Percentiles rank a stretch among this genome's conserved stretches.
Conservation (phyloP, 2,329 filamentous ascomycete species). For the Aureobasidium sp. region DNA sequence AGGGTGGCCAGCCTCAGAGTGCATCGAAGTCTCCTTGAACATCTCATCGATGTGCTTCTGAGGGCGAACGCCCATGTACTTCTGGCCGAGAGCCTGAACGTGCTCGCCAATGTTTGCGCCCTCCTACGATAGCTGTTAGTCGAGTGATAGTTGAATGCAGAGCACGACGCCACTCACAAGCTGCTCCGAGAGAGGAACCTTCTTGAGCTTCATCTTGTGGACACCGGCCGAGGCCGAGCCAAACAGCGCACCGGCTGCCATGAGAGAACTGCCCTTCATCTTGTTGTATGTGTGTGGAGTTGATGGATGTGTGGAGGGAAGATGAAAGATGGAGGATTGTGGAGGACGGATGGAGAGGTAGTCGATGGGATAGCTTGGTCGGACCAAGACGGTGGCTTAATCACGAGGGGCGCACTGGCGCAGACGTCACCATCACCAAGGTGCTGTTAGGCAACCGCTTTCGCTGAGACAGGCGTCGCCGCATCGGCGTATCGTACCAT, state of each 20-base stretch:
- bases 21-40: slow-evolving; percentile 67
- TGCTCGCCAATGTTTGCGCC: slow-evolving; percentile 74
- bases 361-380: slow-evolving; percentile 7
- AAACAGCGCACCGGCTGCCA: slow-evolving; percentile 72
- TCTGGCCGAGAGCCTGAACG: slow-evolving; percentile 78
- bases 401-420: no score
- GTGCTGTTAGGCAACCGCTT: slow-evolving; percentile 1
- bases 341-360: slow-evolving; percentile 9
- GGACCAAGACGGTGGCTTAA: slow-evolving; percentile 1
- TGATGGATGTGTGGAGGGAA: not conserved
- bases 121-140: slow-evolving; percentile 47
- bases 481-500: slow-evolving; percentile 3
- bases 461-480: not conserved
- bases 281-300: slow-evolving; percentile 15
- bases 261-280: slow-evolving; percentile 83
- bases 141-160: not conserved
- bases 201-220: slow-evolving; percentile 97
- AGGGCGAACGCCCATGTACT: slow-evolving; percentile 84
- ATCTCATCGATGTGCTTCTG: slow-evolving; percentile 64
- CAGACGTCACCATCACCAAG: not conserved
- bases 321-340: slow-evolving; percentile 3
- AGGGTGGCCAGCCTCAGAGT: slow-evolving; percentile 62
- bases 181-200: slow-evolving; percentile 87
- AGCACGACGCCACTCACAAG: slow-evolving; percentile 55
- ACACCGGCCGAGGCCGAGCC: slow-evolving; percentile 77